Conservation (phyloP, 108 stramenopile genomes). For the Nitzschia sp. region DNA sequence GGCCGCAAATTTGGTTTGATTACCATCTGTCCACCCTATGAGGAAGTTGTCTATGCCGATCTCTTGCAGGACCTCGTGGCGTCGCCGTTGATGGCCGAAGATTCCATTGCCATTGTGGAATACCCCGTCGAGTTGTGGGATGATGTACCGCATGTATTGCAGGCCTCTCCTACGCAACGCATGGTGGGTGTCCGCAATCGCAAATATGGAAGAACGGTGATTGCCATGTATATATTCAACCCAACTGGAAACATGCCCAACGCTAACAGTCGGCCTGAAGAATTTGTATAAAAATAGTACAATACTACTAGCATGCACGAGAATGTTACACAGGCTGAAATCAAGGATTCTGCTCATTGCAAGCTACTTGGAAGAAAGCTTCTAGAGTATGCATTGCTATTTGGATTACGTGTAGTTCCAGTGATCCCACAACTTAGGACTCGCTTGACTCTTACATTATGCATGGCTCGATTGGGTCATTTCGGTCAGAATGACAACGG, state of each 20-base stretch:
- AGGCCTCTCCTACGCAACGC: conserved; percentile 40
- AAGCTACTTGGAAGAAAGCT: background rate
- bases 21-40: conserved; percentile 94
- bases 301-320: too few relatives aligned
- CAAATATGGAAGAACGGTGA: conserved; percentile 91
- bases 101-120: conserved; percentile 88
- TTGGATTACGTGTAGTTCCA: background rate
- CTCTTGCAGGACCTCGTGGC: conserved; percentile 78
- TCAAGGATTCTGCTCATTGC: too few relatives aligned
- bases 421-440: too few relatives aligned
- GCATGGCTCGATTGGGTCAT: too few relatives aligned
- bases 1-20: conserved; percentile 75
- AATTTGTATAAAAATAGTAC: conserved; percentile 50
- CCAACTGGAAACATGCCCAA: conserved; percentile 78
- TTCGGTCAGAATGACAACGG: too few relatives aligned
- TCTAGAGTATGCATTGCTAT: background rate
- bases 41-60: conserved; percentile 93
- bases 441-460: too few relatives aligned
- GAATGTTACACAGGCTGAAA: too few relatives aligned
- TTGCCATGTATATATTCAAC: conserved; percentile 90
- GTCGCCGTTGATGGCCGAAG: conserved; percentile 71
- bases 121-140: conserved; percentile 93
- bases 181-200: conserved; percentile 92
- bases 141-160: conserved; percentile 80
- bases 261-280: conserved; percentile 79